phyloP scores from a whole-genome alignment of 2,329 filamentous ascomycete genomes.

The Fusarium algeriense region DNA sequence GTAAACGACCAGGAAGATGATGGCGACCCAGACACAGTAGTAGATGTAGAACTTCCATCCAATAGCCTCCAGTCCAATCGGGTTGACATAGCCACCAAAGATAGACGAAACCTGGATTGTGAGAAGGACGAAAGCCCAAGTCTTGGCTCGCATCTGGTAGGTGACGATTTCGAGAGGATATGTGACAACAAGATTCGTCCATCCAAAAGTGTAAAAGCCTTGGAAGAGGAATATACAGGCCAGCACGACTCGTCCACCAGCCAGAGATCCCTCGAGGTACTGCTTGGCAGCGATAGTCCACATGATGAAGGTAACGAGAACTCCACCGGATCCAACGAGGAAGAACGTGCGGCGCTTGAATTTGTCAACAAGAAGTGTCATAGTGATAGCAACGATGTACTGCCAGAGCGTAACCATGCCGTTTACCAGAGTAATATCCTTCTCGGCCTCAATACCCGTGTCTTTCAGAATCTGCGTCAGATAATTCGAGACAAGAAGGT shows the following conservation, averaged over 20 bases:
- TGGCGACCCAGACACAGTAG: slow-evolving; percentile 55
- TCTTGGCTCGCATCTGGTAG: slow-evolving; percentile 58
- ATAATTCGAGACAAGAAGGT: slow-evolving; percentile 58
- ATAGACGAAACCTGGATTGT: slow-evolving; percentile 55
- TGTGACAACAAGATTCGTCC: slow-evolving; percentile 58
- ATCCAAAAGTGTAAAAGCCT: slow-evolving; percentile 57
- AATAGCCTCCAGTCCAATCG: slow-evolving; percentile 53
- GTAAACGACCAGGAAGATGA: slow-evolving; percentile 54
- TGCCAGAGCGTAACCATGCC: slow-evolving; percentile 58
- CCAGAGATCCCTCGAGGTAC: slow-evolving; percentile 52
- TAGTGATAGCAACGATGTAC: slow-evolving; percentile 55
- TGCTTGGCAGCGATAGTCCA: slow-evolving; percentile 57
- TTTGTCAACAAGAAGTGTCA: slow-evolving; percentile 53
- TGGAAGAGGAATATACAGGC: slow-evolving; percentile 59
- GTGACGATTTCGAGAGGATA: slow-evolving; percentile 59
- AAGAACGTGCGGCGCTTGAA: slow-evolving; percentile 56
- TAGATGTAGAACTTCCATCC: slow-evolving; percentile 59
- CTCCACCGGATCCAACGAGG: slow-evolving; percentile 54
- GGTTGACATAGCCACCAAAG: slow-evolving; percentile 57
- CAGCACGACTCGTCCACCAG: slow-evolving; percentile 52
- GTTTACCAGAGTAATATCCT: slow-evolving; percentile 57
- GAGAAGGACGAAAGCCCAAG: slow-evolving; percentile 56
- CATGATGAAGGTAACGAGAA: slow-evolving; percentile 55
- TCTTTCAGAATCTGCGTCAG: slow-evolving; percentile 55
- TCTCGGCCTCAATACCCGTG: slow-evolving; percentile 53